These are phyloP conservation scores for Penicillium hesseltinei DNA, from an alignment of 2,329 filamentous ascomycete genomes.

Conservation along the genomic window DNA sequence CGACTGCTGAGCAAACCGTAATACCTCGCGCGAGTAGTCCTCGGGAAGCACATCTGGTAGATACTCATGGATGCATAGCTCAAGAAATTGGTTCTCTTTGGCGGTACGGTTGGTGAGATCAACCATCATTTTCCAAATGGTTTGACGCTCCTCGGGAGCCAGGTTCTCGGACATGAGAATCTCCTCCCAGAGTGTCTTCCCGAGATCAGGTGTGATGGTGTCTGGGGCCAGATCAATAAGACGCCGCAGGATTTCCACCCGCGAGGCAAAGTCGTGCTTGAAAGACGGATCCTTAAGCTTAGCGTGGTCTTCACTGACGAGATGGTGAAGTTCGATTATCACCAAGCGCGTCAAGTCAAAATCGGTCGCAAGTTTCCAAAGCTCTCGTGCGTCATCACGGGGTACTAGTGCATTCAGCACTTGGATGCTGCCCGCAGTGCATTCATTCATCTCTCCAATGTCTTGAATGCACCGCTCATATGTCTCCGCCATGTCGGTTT, in stretches of 20 bases:
- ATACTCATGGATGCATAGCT: conserved; percentile 45
- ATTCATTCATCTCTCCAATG: conserved; percentile 61
- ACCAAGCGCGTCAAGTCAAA: conserved; percentile 62
- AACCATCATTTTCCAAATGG: conserved; percentile 68
- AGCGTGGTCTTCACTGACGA: conserved; percentile 45
- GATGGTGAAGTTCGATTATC: conserved; percentile 63
- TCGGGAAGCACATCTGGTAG: conserved; percentile 40
- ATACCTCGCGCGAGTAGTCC: conserved; percentile 39
- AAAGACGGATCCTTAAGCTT: conserved; percentile 41
- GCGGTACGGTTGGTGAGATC: conserved; percentile 28
- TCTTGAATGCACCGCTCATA: conserved; percentile 67
- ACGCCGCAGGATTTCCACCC: conserved; percentile 57
- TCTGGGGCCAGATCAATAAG: conserved; percentile 62
- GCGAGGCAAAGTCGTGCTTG: conserved; percentile 50
- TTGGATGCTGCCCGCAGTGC: conserved; percentile 71
- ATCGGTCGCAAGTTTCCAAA: conserved; percentile 59
- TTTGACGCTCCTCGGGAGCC: conserved; percentile 59
- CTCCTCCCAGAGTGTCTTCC: conserved; percentile 67
- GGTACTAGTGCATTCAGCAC: conserved; percentile 53
- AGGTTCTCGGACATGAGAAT: conserved; percentile 65
- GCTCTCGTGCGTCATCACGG: conserved; percentile 48
- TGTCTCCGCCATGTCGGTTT: conserved; percentile 59
- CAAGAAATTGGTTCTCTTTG: conserved; percentile 41
- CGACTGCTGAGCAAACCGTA: conserved; percentile 45
- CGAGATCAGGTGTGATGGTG: conserved; percentile 61